Evolutionary conservation across 139 green algal genomes (phyloP).

Genomic region (Axilococcus clingmanii): DNA sequence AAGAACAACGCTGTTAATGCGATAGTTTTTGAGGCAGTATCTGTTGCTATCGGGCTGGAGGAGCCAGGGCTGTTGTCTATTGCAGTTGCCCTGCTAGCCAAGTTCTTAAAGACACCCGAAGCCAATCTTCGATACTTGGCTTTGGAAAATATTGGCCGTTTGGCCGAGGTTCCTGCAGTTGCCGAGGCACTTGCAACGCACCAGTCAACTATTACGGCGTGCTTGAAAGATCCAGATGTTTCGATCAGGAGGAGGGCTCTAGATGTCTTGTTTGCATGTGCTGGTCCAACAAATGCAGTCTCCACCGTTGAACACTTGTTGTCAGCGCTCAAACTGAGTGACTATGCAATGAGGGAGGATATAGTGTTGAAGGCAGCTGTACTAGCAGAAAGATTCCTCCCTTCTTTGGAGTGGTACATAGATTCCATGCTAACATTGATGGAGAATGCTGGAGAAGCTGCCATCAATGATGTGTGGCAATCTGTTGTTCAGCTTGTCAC

Average conservation of each 20-base stretch:
- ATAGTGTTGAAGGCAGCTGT: slow-evolving; percentile 95
- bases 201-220: slow-evolving; percentile 47
- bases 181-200: slow-evolving; percentile 24
- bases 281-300: slow-evolving; percentile 54
- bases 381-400: slow-evolving; percentile 79
- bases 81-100: slow-evolving; percentile 49
- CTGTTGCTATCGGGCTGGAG: slow-evolving; percentile 66
- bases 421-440: slow-evolving; percentile 84
- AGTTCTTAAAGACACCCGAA: slow-evolving; percentile 64
- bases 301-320: slow-evolving; percentile 77
- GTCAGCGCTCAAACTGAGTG: slow-evolving; percentile 60
- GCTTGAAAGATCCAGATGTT: slow-evolving; percentile 81
- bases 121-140: slow-evolving; percentile 91
- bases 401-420: slow-evolving; percentile 74
- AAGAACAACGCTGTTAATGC: slow-evolving; percentile 96
- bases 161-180: slow-evolving; percentile 58
- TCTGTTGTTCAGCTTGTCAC: slow-evolving; percentile 86
- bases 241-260: slow-evolving; percentile 77
- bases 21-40: slow-evolving; percentile 95
- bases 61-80: slow-evolving; percentile 41
- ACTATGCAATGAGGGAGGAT: slow-evolving; percentile 92
- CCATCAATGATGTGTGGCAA: slow-evolving; percentile 92
- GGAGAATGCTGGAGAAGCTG: slow-evolving; percentile 84
- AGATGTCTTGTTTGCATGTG: slow-evolving; percentile 90
- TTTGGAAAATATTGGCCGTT: slow-evolving; percentile 72